Evolutionary conservation across 257 asterid species (phyloP), one percentile per base, ranked within the genome.

Genomic region (Nicotiana knightiana): DNA sequence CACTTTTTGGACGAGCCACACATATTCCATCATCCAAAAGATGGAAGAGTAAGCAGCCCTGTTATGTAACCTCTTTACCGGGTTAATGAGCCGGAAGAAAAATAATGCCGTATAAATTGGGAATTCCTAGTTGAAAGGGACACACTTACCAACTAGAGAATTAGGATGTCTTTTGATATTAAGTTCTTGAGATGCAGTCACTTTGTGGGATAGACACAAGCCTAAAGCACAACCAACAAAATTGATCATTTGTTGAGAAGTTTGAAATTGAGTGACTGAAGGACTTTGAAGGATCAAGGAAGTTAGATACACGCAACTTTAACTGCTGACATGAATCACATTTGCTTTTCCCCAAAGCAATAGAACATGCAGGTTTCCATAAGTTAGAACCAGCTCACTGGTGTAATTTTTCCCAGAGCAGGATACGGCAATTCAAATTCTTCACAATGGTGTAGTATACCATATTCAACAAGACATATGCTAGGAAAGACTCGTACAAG

Each of bases 1-100:
- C 17, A 66, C n/a, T 0, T 15, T 18, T 81, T 48, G 63, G 15
- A 73, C 15, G 13, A 26, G 79, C 28, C 63, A 5, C 62, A 2
- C 39, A 26, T 13, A 48, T 48, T 66, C 66, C 76, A 71, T 71
- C 43, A 12, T 75, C 63, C 80, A 21, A 75, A n/a, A 9, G 24
- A 21, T 75, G 62, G 80, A 48, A 75, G n/a, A 75, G 13, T 75
- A 51, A 32, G 77, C 78, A 81, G 62, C 62, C 13, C 24, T 46
- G 17, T 1, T 73, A 3, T 6, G 46, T 51, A 80, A 80, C 9
- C 32, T 35, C 43, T 46, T 80, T 62, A 62, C 53, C 18, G 9
- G 61, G 70, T 10, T 61, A 57, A 63, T 63, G 82, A 46, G 21
- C 37, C 35, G 5, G 21, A 46, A 71, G 37, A 46, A 24, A 9